phyloP scores from a whole-genome alignment of 768 basidiomycete genomes.

The Phlegmacium glaucopus region DNA sequence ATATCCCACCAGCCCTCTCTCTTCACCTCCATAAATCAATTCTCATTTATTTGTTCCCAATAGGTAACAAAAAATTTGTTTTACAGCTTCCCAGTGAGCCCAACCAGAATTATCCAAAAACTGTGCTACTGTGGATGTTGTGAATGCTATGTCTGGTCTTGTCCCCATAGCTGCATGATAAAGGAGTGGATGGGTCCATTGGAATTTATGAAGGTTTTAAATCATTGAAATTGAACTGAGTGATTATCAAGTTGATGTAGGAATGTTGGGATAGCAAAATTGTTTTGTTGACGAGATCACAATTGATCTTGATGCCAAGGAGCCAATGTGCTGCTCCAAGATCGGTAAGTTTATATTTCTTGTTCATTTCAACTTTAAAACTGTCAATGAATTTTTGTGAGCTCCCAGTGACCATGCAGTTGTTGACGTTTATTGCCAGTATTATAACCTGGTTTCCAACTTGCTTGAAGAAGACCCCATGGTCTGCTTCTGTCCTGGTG shows the following conservation, averaged over 20 bases:
- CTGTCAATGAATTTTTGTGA: conserved; percentile 1
- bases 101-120: conserved; percentile 30
- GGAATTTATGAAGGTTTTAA: conserved; percentile 18
- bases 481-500: not conserved
- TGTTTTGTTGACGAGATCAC: conserved; percentile 11
- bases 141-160: conserved; percentile 37
- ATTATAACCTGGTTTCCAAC: not conserved
- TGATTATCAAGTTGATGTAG: conserved; percentile 30
- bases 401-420: conserved; percentile 3
- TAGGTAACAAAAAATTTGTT: conserved; percentile 39
- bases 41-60: conserved; percentile 12
- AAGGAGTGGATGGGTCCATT: conserved; percentile 15
- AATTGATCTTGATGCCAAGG: conserved; percentile 16
- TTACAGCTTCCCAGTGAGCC: too few relatives aligned
- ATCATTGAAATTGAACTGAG: conserved; percentile 19
- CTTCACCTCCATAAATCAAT: conserved; percentile 6
- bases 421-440: conserved; percentile 3
- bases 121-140: conserved; percentile 28
- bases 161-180: conserved; percentile 23
- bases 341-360: conserved; percentile 13
- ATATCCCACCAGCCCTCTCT: conserved; percentile 4
- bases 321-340: too few relatives aligned
- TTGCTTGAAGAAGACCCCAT: not conserved
- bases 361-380: conserved; percentile 13
- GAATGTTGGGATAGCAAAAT: conserved; percentile 26